Base-by-base conservation (phyloP, 2,329 filamentous ascomycete genomes). In the Xylariaceae sp. region DNA sequence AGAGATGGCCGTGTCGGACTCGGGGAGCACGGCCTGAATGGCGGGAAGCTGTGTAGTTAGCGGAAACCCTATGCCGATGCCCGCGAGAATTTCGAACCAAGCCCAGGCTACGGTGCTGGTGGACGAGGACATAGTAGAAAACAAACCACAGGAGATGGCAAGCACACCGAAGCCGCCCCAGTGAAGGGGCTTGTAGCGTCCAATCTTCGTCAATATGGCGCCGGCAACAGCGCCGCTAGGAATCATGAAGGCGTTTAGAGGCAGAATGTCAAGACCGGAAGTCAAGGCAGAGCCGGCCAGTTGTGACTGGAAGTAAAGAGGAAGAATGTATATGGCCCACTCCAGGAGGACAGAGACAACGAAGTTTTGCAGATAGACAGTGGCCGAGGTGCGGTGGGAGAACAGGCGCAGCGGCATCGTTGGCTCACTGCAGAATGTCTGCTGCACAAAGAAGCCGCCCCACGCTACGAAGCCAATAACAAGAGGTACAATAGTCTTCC, bases 321-420 rank as follows among this genome's bases (percentile, higher is more conserved):
- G 74, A 1, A 76, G 54, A 51, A 75, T 74, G 62, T 70, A 73
- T 29, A 68, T 54, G 12, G 68, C 58, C 67, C 71, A 74, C 40
- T 69, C 66, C 1, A 68, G 55, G 6, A 77, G 57, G 2, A 78
- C 50, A 7, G 66, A 65, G 37, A 74, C 69, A 3, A 77, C 44
- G 44, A 77, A 74, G 69, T 72, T 6, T 71, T 48, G 5, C 66
- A 50, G 44, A 72, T n/a, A 74, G 4, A 62, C 69, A 2, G 67
- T 53, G 1, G 57, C 41, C 0, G 60, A 66, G 3, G 77, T 79
- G 2, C 74, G 70, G 59, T 77, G 78, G 1, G 62, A 61, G 67
- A 81, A 80, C 9, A 81, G 66, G 10, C 67, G 66, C 1, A 71
- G 66, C 0, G 78, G 78, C 56, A 80, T 73, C 40, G 73, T 71